These are phyloP conservation scores for Tuber calosporum DNA, from an alignment of 495 filamentous ascomycete genomes.

Conservation along the genomic window DNA sequence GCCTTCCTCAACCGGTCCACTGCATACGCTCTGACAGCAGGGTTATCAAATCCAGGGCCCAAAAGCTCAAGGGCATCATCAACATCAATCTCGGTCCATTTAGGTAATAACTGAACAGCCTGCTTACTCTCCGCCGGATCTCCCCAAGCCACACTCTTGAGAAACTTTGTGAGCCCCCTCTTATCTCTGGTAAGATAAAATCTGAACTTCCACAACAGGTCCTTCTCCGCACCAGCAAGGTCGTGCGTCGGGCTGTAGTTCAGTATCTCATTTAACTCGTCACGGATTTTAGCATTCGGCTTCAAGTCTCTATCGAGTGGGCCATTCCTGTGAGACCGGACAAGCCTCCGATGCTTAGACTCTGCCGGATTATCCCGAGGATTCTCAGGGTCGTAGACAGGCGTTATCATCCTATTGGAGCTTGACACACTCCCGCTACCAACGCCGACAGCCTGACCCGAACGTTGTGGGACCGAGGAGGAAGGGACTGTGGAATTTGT, in stretches of 20 bases:
- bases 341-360: slow-evolving; percentile 84
- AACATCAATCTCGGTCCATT: slow-evolving; percentile 96
- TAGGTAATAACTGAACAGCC: slow-evolving; percentile 78
- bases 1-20: slow-evolving; percentile 85
- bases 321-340: slow-evolving; percentile 86
- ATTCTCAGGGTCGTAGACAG: slow-evolving; percentile 90
- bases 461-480: slow-evolving; percentile 59
- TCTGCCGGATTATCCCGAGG: slow-evolving; percentile 87
- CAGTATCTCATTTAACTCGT: slow-evolving; percentile 86
- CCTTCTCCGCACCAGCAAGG: slow-evolving; percentile 81
- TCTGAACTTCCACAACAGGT: slow-evolving; percentile 92
- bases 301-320: slow-evolving; percentile 88
- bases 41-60: slow-evolving; percentile 83
- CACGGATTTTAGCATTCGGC: slow-evolving; percentile 91
- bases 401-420: slow-evolving; percentile 50
- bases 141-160: slow-evolving; percentile 91
- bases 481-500: slow-evolving; percentile 53
- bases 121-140: slow-evolving; percentile 79
- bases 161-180: slow-evolving; percentile 89
- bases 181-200: slow-evolving; percentile 91
- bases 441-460: not conserved
- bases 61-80: slow-evolving; percentile 94
- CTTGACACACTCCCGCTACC: not conserved
- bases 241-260: slow-evolving; percentile 87
- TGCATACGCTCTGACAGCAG: slow-evolving; percentile 80